A percentile compares a stretch with the other conserved stretches of the same genome.
Conservation (phyloP, 1,139 yeast species). For the Pichia sp. region DNA sequence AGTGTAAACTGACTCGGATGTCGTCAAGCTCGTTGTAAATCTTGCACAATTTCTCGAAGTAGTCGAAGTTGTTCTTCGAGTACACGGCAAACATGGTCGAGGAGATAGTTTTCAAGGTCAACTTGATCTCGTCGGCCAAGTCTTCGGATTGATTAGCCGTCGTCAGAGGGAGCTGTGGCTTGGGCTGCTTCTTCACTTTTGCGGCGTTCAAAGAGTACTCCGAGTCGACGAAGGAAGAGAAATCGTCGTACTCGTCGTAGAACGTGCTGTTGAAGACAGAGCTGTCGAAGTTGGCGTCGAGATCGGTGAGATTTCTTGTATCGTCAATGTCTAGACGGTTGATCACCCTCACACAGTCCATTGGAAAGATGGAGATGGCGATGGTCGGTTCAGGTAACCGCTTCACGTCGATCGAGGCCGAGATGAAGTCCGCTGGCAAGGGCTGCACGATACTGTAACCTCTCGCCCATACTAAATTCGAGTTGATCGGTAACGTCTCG, state of each 20-base stretch:
- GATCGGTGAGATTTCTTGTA: constrained; percentile 14
- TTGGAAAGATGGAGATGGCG: constrained; percentile 58
- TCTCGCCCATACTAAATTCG: constrained; percentile 56
- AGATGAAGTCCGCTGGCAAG: constrained; percentile 63
- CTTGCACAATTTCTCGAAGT: constrained; percentile 50
- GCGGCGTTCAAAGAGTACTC: constrained; percentile 1
- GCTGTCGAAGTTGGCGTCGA: constrained; percentile 33
- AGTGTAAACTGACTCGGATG: constrained; percentile 55
- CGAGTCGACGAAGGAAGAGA: constrained; percentile 4
- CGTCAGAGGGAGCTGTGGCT: constrained; percentile 53
- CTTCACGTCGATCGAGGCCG: constrained; percentile 57
- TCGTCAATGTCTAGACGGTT: constrained; percentile 27
- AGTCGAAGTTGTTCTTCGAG: constrained; percentile 63
- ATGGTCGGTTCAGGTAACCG: constrained; percentile 54
- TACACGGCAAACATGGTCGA: constrained; percentile 67
- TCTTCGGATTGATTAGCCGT: constrained; percentile 42
- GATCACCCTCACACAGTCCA: constrained; percentile 44
- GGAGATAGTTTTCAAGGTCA: constrained; percentile 53
- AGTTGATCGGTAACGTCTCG: constrained; percentile 45
- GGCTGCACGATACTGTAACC: constrained; percentile 67
- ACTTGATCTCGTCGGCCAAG: constrained; percentile 53
- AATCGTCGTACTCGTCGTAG: constrained; percentile 17
- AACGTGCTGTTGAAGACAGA: constrained; percentile 30
- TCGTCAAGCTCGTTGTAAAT: constrained; percentile 61
- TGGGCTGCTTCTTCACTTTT: constrained; percentile 17